Percentiles rank a stretch among this genome's conserved stretches.
phyloP scores from a whole-genome alignment of 176 grass and related monocot genomes.

The Alopecurus myosuroides region DNA sequence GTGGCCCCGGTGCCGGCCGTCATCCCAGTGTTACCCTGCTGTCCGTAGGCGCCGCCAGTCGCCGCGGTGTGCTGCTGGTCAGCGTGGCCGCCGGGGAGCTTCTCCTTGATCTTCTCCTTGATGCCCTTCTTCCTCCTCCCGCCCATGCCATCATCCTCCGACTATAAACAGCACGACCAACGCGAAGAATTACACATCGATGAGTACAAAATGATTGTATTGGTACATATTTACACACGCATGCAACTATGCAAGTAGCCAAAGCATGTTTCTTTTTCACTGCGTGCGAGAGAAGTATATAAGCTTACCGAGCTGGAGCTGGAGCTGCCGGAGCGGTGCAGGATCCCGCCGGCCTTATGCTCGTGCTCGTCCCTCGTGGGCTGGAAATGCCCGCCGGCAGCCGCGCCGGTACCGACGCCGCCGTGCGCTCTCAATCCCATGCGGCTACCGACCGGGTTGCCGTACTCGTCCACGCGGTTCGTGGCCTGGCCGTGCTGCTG shows the following conservation, averaged over 20 bases:
- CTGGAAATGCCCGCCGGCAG: background rate
- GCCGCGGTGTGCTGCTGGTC: background rate
- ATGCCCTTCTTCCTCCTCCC: conserved; percentile 11
- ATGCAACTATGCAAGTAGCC: too few species aligned
- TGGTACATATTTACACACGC: too few species aligned
- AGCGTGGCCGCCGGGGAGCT: background rate
- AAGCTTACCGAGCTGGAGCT: background rate
- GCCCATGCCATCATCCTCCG: background rate
- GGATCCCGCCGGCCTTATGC: background rate
- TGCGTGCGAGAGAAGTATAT: too few species aligned
- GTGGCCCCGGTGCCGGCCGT: background rate
- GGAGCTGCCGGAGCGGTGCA: conserved; percentile 5
- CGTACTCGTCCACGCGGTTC: conserved; percentile 9
- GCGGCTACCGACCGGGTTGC: background rate
- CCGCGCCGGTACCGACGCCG: background rate
- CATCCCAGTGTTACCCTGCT: background rate
- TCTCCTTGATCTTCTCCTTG: conserved; percentile 13
- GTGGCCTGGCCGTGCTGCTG: background rate
- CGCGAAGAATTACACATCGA: too few species aligned
- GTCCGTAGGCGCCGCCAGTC: background rate
- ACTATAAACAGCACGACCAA: background rate
- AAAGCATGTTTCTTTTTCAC: too few species aligned
- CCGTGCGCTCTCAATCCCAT: background rate
- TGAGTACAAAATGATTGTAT: too few species aligned
- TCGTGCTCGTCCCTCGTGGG: background rate